These are phyloP conservation scores for Chrysosporium queenslandicum DNA, from an alignment of 2,329 filamentous ascomycete genomes.

Conservation along the genomic window DNA sequence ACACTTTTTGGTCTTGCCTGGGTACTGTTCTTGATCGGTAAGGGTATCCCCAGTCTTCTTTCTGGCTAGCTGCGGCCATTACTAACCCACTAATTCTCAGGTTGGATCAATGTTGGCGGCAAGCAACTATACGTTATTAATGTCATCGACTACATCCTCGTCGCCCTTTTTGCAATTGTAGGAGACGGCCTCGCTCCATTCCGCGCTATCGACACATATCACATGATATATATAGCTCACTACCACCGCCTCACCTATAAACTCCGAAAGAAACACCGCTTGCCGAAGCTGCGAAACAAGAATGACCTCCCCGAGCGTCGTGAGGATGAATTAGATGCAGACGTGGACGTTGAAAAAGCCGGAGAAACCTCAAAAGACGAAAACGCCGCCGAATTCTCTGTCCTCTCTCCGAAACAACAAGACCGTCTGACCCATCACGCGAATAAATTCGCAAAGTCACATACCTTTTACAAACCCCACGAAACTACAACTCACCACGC, in stretches of 20 bases:
- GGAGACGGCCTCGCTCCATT: conserved; percentile 65
- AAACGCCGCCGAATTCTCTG: conserved; percentile 50
- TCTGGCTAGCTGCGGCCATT: background rate
- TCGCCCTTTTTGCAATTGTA: conserved; percentile 60
- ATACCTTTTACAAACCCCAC: conserved; percentile 83
- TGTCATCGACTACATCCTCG: conserved; percentile 60
- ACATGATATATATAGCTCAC: conserved; percentile 71
- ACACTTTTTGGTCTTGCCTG: conserved; percentile 77
- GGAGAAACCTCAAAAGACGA: conserved; percentile 33
- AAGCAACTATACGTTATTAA: conserved; percentile 60
- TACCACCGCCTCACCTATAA: conserved; percentile 60
- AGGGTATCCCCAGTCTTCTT: conserved; percentile 11
- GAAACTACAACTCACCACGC: conserved; percentile 73
- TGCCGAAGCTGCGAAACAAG: conserved; percentile 55
- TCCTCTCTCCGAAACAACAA: conserved; percentile 58
- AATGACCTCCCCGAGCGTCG: conserved; percentile 47
- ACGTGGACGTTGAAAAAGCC: conserved; percentile 38
- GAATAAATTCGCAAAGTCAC: conserved; percentile 66
- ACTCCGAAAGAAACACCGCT: conserved; percentile 49
- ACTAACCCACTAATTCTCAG: conserved; percentile 22
- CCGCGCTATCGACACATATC: conserved; percentile 71
- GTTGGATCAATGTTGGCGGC: conserved; percentile 73
- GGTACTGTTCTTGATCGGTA: conserved; percentile 81
- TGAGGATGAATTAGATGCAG: conserved; percentile 23
- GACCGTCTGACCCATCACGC: conserved; percentile 64